Evolutionary conservation across 2,329 filamentous ascomycete species (phyloP).

Genomic region (Colletotrichum abscissum): DNA sequence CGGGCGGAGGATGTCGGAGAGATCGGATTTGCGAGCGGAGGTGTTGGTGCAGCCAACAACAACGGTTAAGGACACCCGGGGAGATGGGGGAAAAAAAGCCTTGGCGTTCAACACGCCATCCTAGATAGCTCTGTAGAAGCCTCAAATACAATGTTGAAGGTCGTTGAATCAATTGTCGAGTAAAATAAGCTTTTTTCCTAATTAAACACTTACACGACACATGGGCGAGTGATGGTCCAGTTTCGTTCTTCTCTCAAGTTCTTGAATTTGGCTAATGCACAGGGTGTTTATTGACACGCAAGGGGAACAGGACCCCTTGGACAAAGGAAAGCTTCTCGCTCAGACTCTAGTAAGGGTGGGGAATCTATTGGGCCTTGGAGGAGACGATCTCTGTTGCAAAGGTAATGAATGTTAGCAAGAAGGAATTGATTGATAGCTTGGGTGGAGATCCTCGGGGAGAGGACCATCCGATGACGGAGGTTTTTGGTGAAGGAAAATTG

Average conservation of each 20-base stretch:
- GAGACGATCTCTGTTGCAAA: conserved; percentile 66
- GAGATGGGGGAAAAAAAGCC: neutral
- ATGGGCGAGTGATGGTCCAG: conserved; percentile 1
- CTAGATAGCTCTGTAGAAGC: neutral
- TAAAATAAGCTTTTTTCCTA: conserved; percentile 3
- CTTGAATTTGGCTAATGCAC: conserved; percentile 69
- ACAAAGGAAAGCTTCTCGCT: conserved; percentile 60
- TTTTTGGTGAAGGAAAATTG: neutral
- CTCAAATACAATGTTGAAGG: neutral
- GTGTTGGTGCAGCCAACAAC: neutral
- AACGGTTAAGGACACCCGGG: conserved; percentile 13
- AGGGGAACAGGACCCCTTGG: conserved; percentile 42
- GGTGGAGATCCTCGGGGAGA: neutral
- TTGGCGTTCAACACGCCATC: conserved; percentile 21
- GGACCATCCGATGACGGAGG: conserved; percentile 1
- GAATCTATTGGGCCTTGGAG: conserved; percentile 72
- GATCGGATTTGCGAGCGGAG: conserved; percentile 23
- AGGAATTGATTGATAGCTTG: neutral
- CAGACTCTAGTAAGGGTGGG: conserved; percentile 38
- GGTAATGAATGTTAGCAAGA: conserved; percentile 45
- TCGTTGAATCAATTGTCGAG: conserved; percentile 4
- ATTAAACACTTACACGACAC: conserved; percentile 30
- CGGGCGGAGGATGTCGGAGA: conserved; percentile 26
- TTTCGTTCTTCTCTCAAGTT: conserved; percentile 31
- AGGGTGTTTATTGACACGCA: conserved; percentile 68